phyloP scores from a whole-genome alignment of 306 rosid genomes.

The Psophocarpus tetragonolobus region DNA sequence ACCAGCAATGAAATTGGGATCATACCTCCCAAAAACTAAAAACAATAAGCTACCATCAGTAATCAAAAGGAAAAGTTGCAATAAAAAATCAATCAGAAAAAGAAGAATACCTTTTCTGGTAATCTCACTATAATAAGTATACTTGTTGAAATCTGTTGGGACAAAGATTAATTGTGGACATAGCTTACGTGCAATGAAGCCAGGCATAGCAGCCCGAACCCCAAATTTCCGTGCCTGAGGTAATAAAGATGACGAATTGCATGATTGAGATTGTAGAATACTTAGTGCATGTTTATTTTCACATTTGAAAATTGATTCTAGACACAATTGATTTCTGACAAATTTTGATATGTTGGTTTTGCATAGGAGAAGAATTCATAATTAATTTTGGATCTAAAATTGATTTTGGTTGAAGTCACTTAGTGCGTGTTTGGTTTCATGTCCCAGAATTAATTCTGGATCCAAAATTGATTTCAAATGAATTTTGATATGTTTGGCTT shows the following conservation, averaged over 20 bases:
- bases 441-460: too few relatives aligned
- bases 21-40: constrained; percentile 78
- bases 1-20: constrained; percentile 83
- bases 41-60: constrained; percentile 27
- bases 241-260: constrained; percentile 12
- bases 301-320: too few relatives aligned
- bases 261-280: neutral
- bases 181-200: constrained; percentile 83
- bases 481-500: too few relatives aligned
- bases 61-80: constrained; percentile 8
- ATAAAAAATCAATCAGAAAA: constrained; percentile 19
- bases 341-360: too few relatives aligned
- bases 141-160: constrained; percentile 81
- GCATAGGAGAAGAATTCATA: too few relatives aligned
- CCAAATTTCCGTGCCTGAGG: constrained; percentile 85
- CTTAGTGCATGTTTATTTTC: too few relatives aligned
- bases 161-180: constrained; percentile 88
- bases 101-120: constrained; percentile 69
- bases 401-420: too few relatives aligned
- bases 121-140: constrained; percentile 67
- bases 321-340: too few relatives aligned
- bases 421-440: too few relatives aligned
- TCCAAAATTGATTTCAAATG: too few relatives aligned
- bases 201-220: constrained; percentile 99
- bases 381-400: too few relatives aligned